Base-by-base conservation (phyloP, 192 early-diverging fungal species). In the Podochytrium sp. region DNA sequence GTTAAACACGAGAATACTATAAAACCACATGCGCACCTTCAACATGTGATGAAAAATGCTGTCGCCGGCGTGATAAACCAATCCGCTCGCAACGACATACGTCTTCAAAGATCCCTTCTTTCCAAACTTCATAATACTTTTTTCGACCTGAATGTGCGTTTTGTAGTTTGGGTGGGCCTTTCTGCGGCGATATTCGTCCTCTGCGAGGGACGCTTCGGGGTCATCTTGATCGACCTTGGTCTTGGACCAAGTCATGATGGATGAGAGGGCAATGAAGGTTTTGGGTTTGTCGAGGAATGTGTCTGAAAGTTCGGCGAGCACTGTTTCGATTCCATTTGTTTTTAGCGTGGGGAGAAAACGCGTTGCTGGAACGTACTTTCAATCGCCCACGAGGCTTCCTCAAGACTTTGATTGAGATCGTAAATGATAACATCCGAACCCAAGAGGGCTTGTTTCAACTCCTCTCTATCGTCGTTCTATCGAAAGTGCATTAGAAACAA, bases 161-260 rank as follows among this genome's bases (percentile, higher is more conserved):
- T 85, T 88, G 73, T 84, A 89, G 59, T 89, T 87, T 4, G 88
- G 83, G 55, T 89, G 88, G 14, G 85, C 77, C 43, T 85, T 86
- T 32, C 88, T 60, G 30, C 86, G 76, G 12, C 88, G 80, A 58
- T 83, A 89, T 70, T 89, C 88, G 63, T 89, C 86, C 63, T 89
- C 88, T 7, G 81, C 74, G 12, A 89, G 55, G 34, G 79, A 78
- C 2, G 81, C 80, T 20, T 89, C 88, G 2, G 83, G 77, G 65
- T 89, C 86, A 40, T 89, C 87, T 55, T 83, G 79, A 53, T 89
- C 88, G 2, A 83, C 70, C 72, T 89, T 89, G 0, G 88, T 89
- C 38, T 75, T 69, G 3, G 81, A 86, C 88, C 88, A 89, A 18
- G 88, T 89, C 82, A 89, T 83, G 52, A 89, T 78, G 41, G 84